phyloP scores from a whole-genome alignment of 225 moss, liverwort and hornwort genomes.

The Climacium dendroides region DNA sequence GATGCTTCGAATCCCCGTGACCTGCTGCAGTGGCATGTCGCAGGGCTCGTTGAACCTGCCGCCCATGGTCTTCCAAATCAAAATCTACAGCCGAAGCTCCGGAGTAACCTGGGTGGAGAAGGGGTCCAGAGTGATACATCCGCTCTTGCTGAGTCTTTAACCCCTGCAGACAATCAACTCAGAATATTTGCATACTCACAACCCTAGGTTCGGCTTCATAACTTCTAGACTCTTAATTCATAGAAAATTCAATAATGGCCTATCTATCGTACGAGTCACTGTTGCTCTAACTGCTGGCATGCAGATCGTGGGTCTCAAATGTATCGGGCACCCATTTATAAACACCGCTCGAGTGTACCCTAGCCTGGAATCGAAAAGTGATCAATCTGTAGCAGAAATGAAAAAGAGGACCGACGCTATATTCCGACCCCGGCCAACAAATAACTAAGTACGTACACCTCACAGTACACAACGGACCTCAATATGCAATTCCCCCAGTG shows the following conservation, averaged over 20 bases:
- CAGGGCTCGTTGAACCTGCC: slow-evolving; percentile 69
- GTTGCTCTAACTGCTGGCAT: neutral
- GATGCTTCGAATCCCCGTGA: slow-evolving; percentile 28
- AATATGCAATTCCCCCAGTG: neutral
- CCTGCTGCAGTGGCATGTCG: slow-evolving; percentile 9
- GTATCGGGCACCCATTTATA: neutral
- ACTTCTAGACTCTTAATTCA: neutral
- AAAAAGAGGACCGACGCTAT: neutral
- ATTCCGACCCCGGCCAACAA: neutral
- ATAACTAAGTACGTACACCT: neutral
- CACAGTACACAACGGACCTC: neutral
- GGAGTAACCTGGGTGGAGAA: slow-evolving; percentile 90
- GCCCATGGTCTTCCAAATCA: slow-evolving; percentile 98
- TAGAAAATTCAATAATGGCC: neutral
- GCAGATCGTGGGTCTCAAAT: neutral
- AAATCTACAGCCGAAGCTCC: slow-evolving; percentile 90
- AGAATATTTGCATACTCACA: slow-evolving; percentile 31
- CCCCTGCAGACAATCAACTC: slow-evolving; percentile 79
- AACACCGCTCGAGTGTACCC: neutral
- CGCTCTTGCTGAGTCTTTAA: slow-evolving; percentile 75
- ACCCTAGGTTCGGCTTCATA: slow-evolving; percentile 6
- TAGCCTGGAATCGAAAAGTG: neutral
- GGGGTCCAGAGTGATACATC: slow-evolving; percentile 96
- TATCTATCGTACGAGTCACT: neutral
- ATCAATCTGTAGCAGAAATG: neutral